Percentiles rank a stretch among this genome's conserved stretches.
phyloP scores from a whole-genome alignment of 2,329 filamentous ascomycete species.

The Alternaria burnsii region DNA sequence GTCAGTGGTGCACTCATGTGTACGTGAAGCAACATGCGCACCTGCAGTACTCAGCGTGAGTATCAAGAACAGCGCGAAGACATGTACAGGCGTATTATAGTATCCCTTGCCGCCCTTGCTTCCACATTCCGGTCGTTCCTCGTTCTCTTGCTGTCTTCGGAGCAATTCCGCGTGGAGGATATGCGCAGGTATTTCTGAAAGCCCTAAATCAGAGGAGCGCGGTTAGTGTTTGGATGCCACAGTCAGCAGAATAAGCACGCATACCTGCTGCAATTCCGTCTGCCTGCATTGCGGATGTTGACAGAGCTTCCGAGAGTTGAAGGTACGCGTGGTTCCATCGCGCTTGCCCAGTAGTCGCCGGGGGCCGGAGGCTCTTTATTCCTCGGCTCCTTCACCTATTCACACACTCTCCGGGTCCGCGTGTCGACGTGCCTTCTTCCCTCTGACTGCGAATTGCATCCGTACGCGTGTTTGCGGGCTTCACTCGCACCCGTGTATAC shows the following conservation, averaged over 20 bases:
- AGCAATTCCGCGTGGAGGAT: constrained; percentile 60
- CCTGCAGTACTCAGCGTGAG: constrained; percentile 63
- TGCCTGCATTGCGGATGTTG: constrained; percentile 31
- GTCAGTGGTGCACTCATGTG: constrained; percentile 22
- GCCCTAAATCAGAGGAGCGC: constrained; percentile 24
- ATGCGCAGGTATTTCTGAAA: constrained; percentile 51
- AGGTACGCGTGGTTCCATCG: constrained; percentile 16
- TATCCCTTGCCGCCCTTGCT: constrained; percentile 56
- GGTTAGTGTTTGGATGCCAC: constrained; percentile 25
- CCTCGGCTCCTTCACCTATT: constrained; percentile 19
- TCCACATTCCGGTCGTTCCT: constrained; percentile 60
- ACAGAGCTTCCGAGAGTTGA: constrained; percentile 9
- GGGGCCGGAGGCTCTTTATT: constrained; percentile 32
- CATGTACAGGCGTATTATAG: constrained; percentile 66
- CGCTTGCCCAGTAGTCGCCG: constrained; percentile 17
- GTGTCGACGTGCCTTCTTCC: background rate
- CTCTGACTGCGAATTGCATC: background rate
- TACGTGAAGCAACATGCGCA: constrained; percentile 33
- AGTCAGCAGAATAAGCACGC: background rate
- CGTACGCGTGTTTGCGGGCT: constrained; percentile 9
- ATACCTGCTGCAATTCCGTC: constrained; percentile 29
- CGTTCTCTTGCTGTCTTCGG: constrained; percentile 56
- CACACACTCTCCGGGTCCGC: background rate
- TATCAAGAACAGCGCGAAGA: constrained; percentile 66
- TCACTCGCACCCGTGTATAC: background rate